A percentile compares a stretch with the other conserved stretches of the same genome.
These are phyloP conservation scores for Suhomyces terraborum DNA, from an alignment of 1,139 yeast genomes.

Conservation along the genomic window DNA sequence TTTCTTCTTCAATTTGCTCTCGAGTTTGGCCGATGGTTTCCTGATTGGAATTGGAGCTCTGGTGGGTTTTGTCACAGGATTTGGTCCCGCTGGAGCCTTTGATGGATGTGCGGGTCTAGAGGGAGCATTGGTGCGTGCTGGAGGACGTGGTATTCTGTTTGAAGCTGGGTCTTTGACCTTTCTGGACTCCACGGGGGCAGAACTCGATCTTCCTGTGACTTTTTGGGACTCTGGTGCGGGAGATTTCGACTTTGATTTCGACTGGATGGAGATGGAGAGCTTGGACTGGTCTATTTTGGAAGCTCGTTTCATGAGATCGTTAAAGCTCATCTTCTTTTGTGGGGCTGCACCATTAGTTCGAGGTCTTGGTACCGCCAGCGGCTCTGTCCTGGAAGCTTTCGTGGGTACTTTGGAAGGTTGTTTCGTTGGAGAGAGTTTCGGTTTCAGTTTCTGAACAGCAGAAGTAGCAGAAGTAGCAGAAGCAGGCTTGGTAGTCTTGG, in stretches of 20 bases:
- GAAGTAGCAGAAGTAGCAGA: slow-evolving; percentile 12
- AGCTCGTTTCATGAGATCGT: slow-evolving; percentile 72
- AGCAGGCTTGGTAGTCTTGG: slow-evolving; percentile 11
- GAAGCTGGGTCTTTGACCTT: slow-evolving; percentile 1
- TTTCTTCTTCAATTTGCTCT: slow-evolving; percentile 29
- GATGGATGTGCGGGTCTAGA: neutral
- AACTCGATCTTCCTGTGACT: slow-evolving; percentile 7
- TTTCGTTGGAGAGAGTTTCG: slow-evolving; percentile 12
- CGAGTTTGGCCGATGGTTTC: slow-evolving; percentile 28
- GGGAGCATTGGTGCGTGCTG: neutral
- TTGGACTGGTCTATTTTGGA: slow-evolving; percentile 52
- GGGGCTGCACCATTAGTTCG: slow-evolving; percentile 14
- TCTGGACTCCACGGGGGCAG: slow-evolving; percentile 9
- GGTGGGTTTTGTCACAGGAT: neutral
- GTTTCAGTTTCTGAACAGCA: slow-evolving; percentile 14
- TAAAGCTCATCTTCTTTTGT: slow-evolving; percentile 58
- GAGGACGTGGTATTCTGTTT: neutral
- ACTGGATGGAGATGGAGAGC: slow-evolving; percentile 38
- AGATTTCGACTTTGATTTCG: slow-evolving; percentile 37
- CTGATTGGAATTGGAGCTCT: slow-evolving; percentile 31
- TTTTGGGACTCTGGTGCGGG: slow-evolving; percentile 14
- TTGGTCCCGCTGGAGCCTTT: neutral
- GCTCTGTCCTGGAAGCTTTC: slow-evolving; percentile 4
- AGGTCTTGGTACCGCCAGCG: slow-evolving; percentile 4
- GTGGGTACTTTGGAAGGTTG: slow-evolving; percentile 5